Conservation (phyloP, 2,329 filamentous ascomycete species). For the Aspergillus viridinutans region DNA sequence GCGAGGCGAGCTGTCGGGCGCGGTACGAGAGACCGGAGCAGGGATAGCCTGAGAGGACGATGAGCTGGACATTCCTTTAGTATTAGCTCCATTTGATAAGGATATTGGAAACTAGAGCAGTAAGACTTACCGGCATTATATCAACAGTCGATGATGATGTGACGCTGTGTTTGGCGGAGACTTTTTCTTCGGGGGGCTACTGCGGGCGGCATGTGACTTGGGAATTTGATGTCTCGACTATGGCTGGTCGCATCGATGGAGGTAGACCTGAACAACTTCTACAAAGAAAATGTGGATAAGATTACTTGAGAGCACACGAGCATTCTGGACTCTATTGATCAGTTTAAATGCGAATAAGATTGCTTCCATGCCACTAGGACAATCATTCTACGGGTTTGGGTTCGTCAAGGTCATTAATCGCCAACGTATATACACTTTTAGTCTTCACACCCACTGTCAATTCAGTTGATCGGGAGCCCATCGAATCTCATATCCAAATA, state of each 20-base stretch:
- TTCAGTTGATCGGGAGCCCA: constrained; percentile 51
- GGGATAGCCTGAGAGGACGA: constrained; percentile 60
- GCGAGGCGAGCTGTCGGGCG: constrained; percentile 52
- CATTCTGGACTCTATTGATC: neutral
- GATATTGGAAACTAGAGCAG: neutral
- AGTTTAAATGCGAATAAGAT: neutral
- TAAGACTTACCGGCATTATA: constrained; percentile 26
- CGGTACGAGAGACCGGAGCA: constrained; percentile 61
- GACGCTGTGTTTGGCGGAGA: constrained; percentile 14
- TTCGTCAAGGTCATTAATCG: neutral
- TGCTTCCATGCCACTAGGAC: neutral
- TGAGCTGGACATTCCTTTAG: constrained; percentile 44
- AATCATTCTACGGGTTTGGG: neutral
- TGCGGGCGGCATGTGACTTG: neutral
- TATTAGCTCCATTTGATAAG: neutral
- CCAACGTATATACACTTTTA: neutral
- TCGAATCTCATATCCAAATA: constrained; percentile 69
- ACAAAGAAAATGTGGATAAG: neutral
- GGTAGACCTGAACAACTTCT: too few species aligned
- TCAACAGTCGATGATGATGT: constrained; percentile 5
- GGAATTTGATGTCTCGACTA: neutral
- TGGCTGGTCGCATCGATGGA: neutral
- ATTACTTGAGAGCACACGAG: neutral
- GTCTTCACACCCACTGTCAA: constrained; percentile 8
- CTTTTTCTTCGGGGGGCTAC: constrained; percentile 6